Evolutionary conservation across 805 yeast genomes (phyloP), one percentile per base, ranked within the genome.

Genomic region (Metschnikowia shivogae): DNA sequence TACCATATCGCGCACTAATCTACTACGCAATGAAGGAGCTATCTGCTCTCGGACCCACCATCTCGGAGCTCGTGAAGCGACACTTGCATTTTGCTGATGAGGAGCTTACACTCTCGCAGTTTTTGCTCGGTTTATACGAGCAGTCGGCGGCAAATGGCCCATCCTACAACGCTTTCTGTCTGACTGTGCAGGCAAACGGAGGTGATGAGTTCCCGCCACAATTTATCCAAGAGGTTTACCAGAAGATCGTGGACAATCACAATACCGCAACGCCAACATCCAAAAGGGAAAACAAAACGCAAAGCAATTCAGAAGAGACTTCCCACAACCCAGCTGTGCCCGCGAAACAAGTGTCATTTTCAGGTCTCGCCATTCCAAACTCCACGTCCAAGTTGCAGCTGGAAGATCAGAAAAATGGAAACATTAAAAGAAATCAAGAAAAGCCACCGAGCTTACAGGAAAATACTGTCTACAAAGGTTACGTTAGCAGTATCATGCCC

Each of bases 401-500:
- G 8, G 26, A 22, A 7, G 8, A 22, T 7, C 26, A 22, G 26
- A 22, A 7, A 22, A 22, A 22, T 22, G 26, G 26, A 22, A 22
- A 22, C 26, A 22, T 5, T 7, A 5, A 22, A 22, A 22, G 8
- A 22, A 22, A 6, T 3, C 26, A 22, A 7, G 20, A 30, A 13
- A n/a, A 20, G 24, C 13, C 22, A 4, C 6, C 13, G 26, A 20
- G 24, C 29, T 22, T 39, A 12, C 17, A 26, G 32, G 27, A 17
- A 5, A 33, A 33, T 30, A 61, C 71, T 20, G 65, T 86, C 0
- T 82, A 84, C 54, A 62, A 62, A 26, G 97, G 95, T 0, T 63
- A 52, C 22, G 84, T 92, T 3, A 72, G 70, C 38, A 78, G 77
- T 36, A 54, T 86, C 1, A 80, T 81, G 35, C 62, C 76, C 2